Evolutionary conservation across 208 protist species (phyloP).

Genomic region (Crithidia acanthocephali): DNA sequence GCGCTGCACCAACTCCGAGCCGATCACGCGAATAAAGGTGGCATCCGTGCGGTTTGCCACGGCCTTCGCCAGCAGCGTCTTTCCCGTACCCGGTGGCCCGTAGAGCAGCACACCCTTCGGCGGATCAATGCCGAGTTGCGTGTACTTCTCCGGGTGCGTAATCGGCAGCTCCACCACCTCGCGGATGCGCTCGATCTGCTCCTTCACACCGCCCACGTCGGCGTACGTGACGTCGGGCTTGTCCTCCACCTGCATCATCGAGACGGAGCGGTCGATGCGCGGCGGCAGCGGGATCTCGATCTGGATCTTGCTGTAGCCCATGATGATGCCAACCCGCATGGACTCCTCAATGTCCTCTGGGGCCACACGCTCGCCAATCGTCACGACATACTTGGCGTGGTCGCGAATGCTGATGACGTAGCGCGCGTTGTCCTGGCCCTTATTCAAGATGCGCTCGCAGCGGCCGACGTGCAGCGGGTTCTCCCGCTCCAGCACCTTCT

Average conservation of each 20-base stretch:
- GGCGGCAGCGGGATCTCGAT: slow-evolving; percentile 99
- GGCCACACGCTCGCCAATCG: slow-evolving; percentile 98
- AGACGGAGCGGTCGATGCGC: slow-evolving; percentile 99
- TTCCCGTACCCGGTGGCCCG: slow-evolving; percentile 99
- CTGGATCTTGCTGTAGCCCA: slow-evolving; percentile 98
- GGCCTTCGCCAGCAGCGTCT: slow-evolving; percentile 99
- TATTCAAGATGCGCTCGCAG: slow-evolving; percentile 99
- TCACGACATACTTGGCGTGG: slow-evolving; percentile 99
- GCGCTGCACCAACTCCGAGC: slow-evolving; percentile 99
- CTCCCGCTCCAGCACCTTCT: slow-evolving; percentile 96
- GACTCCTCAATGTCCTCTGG: slow-evolving; percentile 99
- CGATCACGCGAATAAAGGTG: slow-evolving; percentile 99
- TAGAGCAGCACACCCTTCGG: slow-evolving; percentile 99
- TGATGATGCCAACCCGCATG: slow-evolving; percentile 98
- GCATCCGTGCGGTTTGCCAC: slow-evolving; percentile 99
- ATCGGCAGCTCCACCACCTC: slow-evolving; percentile 99
- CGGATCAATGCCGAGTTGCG: slow-evolving; percentile 99
- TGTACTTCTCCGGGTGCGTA: slow-evolving; percentile 99
- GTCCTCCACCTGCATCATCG: slow-evolving; percentile 99
- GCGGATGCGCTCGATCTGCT: slow-evolving; percentile 99
- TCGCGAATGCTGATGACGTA: slow-evolving; percentile 99
- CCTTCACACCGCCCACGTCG: slow-evolving; percentile 99
- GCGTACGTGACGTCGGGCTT: slow-evolving; percentile 99
- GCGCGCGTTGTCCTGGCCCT: slow-evolving; percentile 92
- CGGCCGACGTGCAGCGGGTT: slow-evolving; percentile 98